Evolutionary conservation across 2,329 filamentous ascomycete species (phyloP).

Genomic region (Trichophyton simii): DNA sequence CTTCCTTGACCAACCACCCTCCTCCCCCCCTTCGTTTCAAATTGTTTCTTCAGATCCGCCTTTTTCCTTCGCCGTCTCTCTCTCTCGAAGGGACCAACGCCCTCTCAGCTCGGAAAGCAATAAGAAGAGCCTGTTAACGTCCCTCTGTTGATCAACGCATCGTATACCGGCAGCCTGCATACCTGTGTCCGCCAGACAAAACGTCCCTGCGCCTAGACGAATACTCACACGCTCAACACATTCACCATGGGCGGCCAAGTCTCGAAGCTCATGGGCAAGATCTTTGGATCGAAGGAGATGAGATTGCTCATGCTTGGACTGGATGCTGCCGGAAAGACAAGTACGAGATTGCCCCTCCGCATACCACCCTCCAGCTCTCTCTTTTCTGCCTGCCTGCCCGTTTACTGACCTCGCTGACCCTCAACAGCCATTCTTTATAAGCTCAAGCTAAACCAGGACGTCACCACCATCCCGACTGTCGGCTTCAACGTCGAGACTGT

Average conservation of each 20-base stretch:
- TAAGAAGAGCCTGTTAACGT: not conserved
- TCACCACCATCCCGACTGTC: conserved; percentile 95
- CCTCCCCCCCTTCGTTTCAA: not conserved
- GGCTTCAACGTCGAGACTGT: conserved; percentile 99
- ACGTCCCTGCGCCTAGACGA: not conserved
- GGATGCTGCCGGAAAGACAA: conserved; percentile 97
- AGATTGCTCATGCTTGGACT: conserved; percentile 94
- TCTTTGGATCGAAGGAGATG: conserved; percentile 99
- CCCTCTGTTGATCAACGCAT: not conserved
- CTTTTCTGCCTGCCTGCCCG: too few species aligned
- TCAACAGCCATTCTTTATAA: conserved; percentile 77
- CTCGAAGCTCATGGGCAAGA: conserved; percentile 95
- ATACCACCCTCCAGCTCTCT: not conserved
- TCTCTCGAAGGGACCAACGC: not conserved
- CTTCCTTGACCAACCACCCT: too few species aligned
- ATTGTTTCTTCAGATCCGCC: not conserved
- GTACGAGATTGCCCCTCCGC: conserved; percentile 25
- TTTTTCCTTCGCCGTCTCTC: not conserved
- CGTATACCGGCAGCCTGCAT: not conserved
- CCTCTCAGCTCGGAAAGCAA: not conserved
- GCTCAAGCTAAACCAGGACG: conserved; percentile 94
- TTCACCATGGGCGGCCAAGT: conserved; percentile 76
- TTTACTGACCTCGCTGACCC: not conserved
- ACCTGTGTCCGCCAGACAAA: not conserved
- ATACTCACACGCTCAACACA: not conserved